Percentiles rank a stretch among this genome's conserved stretches.
Conservation (phyloP, 139 green algal genomes). For the Chlamydomonas urium region DNA sequence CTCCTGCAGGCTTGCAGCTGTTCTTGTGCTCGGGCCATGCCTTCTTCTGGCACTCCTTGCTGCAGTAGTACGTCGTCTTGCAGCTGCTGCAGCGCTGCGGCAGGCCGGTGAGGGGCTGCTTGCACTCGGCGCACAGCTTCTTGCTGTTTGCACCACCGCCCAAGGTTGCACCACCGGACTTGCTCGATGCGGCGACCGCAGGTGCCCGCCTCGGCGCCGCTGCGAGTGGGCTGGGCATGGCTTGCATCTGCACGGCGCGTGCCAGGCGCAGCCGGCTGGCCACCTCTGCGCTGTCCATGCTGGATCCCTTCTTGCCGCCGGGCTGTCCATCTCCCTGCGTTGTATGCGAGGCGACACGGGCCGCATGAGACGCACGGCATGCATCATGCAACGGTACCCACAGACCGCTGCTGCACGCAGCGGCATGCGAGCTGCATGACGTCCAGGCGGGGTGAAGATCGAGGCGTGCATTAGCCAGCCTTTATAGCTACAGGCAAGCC, state of each 20-base stretch:
- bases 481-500: neutral
- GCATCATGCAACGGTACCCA: neutral
- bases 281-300: neutral
- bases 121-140: slow-evolving; percentile 27
- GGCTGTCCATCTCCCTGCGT: too few species aligned
- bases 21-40: slow-evolving; percentile 29
- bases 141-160: neutral
- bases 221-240: neutral
- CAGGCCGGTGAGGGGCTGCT: slow-evolving; percentile 17
- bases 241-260: slow-evolving; percentile 1
- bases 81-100: slow-evolving; percentile 26
- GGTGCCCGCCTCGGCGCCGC: neutral
- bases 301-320: too few species aligned
- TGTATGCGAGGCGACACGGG: too few species aligned
- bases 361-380: neutral
- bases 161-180: neutral
- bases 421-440: neutral
- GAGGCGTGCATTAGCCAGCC: neutral
- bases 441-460: neutral
- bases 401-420: neutral
- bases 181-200: neutral
- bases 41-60: slow-evolving; percentile 22
- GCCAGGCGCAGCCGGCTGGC: neutral
- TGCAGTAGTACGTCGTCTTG: slow-evolving; percentile 36
- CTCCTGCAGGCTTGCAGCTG: slow-evolving; percentile 6